Conservation (phyloP, 805 yeast genomes). For the Candida pseudofarinosa region DNA sequence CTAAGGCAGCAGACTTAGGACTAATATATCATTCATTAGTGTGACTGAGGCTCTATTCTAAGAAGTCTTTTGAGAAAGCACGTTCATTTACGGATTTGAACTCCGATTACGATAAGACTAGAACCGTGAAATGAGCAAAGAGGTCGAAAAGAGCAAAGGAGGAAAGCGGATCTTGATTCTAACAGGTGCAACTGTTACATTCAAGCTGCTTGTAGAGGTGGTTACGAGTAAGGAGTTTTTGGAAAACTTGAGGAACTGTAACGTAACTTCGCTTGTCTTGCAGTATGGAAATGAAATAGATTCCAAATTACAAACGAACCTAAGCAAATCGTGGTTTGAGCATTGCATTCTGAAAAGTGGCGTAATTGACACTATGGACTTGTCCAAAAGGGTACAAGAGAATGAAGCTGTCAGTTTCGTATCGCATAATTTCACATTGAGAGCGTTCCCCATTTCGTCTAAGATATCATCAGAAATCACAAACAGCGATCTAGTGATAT, state of each 20-base stretch:
- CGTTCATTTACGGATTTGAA: too few relatives aligned
- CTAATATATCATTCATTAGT: too few relatives aligned
- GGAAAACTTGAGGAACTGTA: constrained; percentile 11
- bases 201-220: constrained; percentile 46
- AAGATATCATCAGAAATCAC: constrained; percentile 35
- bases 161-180: constrained; percentile 48
- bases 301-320: constrained; percentile 13
- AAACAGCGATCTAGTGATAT: constrained; percentile 57
- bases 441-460: constrained; percentile 25
- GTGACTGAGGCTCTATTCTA: too few relatives aligned
- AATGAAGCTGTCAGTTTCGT: neutral
- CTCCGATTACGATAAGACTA: too few relatives aligned
- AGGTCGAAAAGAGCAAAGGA: neutral
- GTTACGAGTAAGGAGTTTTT: constrained; percentile 17
- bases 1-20: too few relatives aligned
- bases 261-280: constrained; percentile 26
- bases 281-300: constrained; percentile 39
- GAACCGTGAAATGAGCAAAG: neutral
- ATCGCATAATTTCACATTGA: constrained; percentile 1
- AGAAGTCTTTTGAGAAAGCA: too few relatives aligned
- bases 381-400: neutral
- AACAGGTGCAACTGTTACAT: constrained; percentile 91
- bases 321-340: constrained; percentile 21
- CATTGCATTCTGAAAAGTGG: constrained; percentile 11
- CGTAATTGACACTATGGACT: neutral